Percentiles rank a stretch among this genome's conserved stretches.
Evolutionary conservation across 192 early-diverging fungal species (phyloP).

Genomic region (Umbelopsis sp.): DNA sequence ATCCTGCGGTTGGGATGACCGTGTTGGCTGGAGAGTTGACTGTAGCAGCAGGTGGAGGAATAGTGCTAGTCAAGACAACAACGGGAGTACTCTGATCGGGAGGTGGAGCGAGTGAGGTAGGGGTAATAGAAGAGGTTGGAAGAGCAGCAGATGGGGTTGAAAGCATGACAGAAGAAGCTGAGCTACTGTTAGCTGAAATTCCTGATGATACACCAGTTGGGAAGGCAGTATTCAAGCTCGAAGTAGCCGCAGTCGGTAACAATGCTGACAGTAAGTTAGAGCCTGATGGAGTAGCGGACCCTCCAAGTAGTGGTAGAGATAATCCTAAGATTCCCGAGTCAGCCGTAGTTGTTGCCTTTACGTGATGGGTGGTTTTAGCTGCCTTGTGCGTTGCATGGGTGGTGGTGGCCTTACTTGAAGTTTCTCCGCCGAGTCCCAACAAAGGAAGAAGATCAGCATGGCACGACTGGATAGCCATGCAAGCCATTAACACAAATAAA

Average conservation of each 20-base stretch:
- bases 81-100: not conserved
- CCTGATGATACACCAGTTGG: not conserved
- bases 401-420: not conserved
- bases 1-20: not conserved
- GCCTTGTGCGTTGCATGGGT: not conserved
- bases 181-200: not conserved
- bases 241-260: not conserved
- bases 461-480: constrained; percentile 6
- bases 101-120: not conserved
- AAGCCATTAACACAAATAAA: constrained; percentile 9
- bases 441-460: constrained; percentile 18
- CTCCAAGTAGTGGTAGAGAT: not conserved
- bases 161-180: not conserved
- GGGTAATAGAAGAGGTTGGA: not conserved
- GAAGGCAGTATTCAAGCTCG: not conserved
- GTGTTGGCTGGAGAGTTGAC: not conserved
- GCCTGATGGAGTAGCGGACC: not conserved
- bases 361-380: not conserved
- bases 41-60: constrained; percentile 1
- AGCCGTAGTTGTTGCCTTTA: not conserved
- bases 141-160: not conserved
- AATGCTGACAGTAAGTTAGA: not conserved
- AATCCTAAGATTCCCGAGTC: not conserved
- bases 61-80: constrained; percentile 8
- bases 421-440: constrained; percentile 10